These are phyloP conservation scores for Xylaria bambusicola DNA, from an alignment of 495 filamentous ascomycete genomes.

Conservation along the genomic window DNA sequence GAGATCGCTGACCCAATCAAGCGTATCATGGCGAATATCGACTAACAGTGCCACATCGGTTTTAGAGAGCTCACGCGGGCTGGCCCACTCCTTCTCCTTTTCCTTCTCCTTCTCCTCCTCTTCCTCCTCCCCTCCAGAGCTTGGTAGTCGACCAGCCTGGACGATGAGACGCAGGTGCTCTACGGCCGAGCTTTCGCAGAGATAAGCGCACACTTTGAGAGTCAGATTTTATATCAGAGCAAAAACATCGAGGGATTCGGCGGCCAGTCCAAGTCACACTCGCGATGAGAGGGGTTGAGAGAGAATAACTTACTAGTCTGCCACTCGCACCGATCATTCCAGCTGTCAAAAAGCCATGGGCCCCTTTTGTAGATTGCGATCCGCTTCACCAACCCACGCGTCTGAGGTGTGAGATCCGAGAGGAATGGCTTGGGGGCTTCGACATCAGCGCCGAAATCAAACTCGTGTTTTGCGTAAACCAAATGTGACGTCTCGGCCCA, in stretches of 20 bases:
- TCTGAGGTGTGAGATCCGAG: conserved; percentile 48
- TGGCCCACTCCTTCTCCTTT: conserved; percentile 8
- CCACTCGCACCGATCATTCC: conserved; percentile 58
- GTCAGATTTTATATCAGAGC: too few species aligned
- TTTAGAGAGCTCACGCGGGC: conserved; percentile 37
- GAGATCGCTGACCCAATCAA: conserved; percentile 55
- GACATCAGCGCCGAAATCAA: conserved; percentile 54
- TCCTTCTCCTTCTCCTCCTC: conserved; percentile 25
- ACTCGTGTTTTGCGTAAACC: conserved; percentile 51
- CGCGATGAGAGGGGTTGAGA: neutral
- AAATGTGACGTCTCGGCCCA: conserved; percentile 50
- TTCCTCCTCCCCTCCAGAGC: too few species aligned
- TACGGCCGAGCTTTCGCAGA: conserved; percentile 35
- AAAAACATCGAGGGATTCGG: too few species aligned
- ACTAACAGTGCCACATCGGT: conserved; percentile 43
- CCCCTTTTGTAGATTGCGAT: conserved; percentile 53
- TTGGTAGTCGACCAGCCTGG: conserved; percentile 37
- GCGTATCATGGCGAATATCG: conserved; percentile 39
- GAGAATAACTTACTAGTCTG: conserved; percentile 15
- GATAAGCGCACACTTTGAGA: conserved; percentile 39
- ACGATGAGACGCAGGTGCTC: conserved; percentile 46
- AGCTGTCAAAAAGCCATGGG: conserved; percentile 41
- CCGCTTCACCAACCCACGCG: conserved; percentile 44
- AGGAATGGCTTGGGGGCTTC: conserved; percentile 58
- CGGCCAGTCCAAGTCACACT: too few species aligned